Evolutionary conservation across 148 eudicot genomes (phyloP).

Genomic region (Dianthus caryophyllus): DNA sequence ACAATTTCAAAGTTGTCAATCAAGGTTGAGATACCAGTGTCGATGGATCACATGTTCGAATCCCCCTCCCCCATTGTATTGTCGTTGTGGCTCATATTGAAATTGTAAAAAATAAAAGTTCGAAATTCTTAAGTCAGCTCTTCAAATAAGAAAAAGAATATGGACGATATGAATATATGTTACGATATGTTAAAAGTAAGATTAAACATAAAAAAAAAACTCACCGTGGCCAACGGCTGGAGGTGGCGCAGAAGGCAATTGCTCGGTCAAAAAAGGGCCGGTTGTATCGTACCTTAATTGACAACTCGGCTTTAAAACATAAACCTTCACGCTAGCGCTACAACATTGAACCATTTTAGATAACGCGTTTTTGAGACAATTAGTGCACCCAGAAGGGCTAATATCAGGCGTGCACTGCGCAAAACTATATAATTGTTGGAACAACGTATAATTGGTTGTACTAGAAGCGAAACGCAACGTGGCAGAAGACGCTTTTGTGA

Average conservation of each 20-base stretch:
- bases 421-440: neutral
- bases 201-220: too few relatives aligned
- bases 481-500: neutral
- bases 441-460: neutral
- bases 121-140: too few relatives aligned
- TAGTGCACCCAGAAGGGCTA: neutral
- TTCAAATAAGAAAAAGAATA: too few relatives aligned
- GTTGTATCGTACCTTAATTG: slow-evolving; percentile 12
- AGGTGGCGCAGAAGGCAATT: neutral
- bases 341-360: neutral
- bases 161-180: too few relatives aligned
- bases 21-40: too few relatives aligned
- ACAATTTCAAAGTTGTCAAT: too few relatives aligned
- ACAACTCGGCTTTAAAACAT: neutral
- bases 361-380: neutral
- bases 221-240: too few relatives aligned
- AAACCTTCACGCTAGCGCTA: neutral
- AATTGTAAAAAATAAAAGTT: too few relatives aligned
- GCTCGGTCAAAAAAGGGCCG: neutral
- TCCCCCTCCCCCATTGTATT: too few relatives aligned
- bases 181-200: too few relatives aligned
- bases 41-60: too few relatives aligned
- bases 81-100: too few relatives aligned
- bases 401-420: slow-evolving; percentile 19
- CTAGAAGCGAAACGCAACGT: neutral